Conservation (phyloP, 441 rosid species). For the Cnidoscolus chayamansa region DNA sequence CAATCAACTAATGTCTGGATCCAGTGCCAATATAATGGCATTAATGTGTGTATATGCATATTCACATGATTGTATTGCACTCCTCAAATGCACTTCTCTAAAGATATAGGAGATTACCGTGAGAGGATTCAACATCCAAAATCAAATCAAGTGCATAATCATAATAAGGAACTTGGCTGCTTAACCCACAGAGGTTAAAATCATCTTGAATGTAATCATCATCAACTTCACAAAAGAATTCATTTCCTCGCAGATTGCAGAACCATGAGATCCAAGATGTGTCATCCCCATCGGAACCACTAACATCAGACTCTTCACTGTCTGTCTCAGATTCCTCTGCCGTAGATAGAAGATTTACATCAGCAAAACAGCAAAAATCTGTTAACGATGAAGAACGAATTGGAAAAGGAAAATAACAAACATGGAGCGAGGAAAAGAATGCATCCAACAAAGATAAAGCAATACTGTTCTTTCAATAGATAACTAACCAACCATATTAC, state of each 20-base stretch:
- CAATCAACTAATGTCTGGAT: neutral
- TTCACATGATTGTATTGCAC: neutral
- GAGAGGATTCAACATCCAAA: conserved; percentile 84
- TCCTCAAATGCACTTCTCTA: neutral
- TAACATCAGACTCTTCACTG: conserved; percentile 70
- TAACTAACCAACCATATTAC: neutral
- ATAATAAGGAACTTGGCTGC: conserved; percentile 93
- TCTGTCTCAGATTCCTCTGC: conserved; percentile 74
- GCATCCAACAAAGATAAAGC: neutral
- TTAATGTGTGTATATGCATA: neutral
- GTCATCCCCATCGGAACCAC: conserved; percentile 92
- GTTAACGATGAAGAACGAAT: neutral
- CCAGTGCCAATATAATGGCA: neutral
- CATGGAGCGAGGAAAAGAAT: neutral
- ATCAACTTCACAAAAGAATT: conserved; percentile 92
- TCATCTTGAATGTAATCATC: conserved; percentile 95
- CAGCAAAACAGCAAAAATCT: conserved; percentile 14
- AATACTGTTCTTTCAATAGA: neutral
- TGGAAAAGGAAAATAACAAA: neutral
- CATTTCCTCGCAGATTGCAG: conserved; percentile 87
- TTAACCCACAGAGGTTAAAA: conserved; percentile 89
- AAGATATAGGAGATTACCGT: conserved; percentile 45
- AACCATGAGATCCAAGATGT: conserved; percentile 99
- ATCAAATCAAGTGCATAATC: conserved; percentile 89
- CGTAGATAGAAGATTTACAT: conserved; percentile 13